Evolutionary conservation across 805 yeast species (phyloP).

Genomic region (Wickerhamiella allomyrinae): DNA sequence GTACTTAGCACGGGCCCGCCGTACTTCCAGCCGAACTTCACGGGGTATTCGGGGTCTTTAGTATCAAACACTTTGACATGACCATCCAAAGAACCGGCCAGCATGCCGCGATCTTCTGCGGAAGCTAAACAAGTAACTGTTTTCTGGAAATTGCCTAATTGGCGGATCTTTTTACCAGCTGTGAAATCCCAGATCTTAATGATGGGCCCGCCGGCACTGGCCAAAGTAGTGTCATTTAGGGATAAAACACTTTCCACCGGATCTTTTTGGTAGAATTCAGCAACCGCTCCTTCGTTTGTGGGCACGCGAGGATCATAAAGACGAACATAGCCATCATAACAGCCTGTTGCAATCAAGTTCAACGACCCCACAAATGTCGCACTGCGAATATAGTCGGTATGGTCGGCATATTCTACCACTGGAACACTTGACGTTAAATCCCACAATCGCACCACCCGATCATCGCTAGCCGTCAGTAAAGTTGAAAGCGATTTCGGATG

Average conservation of each 20-base stretch:
- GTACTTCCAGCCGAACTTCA: constrained; percentile 93
- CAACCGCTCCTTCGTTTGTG: constrained; percentile 35
- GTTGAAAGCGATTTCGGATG: constrained; percentile 65
- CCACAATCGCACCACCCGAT: constrained; percentile 71
- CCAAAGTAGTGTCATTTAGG: constrained; percentile 57
- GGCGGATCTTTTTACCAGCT: constrained; percentile 54
- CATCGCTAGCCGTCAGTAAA: constrained; percentile 81
- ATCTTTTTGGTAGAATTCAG: constrained; percentile 52
- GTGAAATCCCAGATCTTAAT: constrained; percentile 88
- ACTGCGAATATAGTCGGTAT: constrained; percentile 77
- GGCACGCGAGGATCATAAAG: constrained; percentile 65
- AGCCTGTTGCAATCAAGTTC: constrained; percentile 77
- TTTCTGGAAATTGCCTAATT: constrained; percentile 78
- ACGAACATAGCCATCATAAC: constrained; percentile 79
- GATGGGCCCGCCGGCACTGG: constrained; percentile 70
- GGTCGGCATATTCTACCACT: constrained; percentile 44
- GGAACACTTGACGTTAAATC: constrained; percentile 82
- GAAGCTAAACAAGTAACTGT: constrained; percentile 75
- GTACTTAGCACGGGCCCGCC: constrained; percentile 85
- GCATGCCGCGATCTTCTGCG: constrained; percentile 61
- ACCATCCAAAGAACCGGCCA: constrained; percentile 94
- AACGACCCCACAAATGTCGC: constrained; percentile 65
- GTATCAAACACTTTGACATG: constrained; percentile 92
- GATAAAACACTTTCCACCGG: constrained; percentile 82
- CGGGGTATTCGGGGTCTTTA: constrained; percentile 51